Evolutionary conservation across 23 red algal genomes (phyloP), one percentile per base, ranked within the genome.

Genomic region (Chondrus crispus): DNA sequence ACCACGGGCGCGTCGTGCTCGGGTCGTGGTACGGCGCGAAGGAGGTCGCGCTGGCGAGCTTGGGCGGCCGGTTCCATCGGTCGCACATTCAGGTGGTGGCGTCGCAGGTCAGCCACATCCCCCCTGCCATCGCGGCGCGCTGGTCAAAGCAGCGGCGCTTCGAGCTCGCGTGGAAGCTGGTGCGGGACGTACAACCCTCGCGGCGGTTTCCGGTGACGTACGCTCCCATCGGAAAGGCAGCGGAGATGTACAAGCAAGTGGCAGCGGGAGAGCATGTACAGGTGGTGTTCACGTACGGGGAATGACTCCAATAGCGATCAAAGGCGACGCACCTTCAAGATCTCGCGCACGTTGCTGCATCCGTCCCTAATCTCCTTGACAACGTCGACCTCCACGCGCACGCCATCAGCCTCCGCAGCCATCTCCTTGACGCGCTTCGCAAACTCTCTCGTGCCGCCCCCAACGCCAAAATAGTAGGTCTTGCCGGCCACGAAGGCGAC

Each of bases 391-490:
- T 30, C 30, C 14, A 94, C 19, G 19, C 26, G n/a, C 12, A 93
- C 46, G 54, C 46, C 29, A 2, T 2, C 3, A 28, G 43, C 46
- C 78, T 71, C 46, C 12, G 19, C 30, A 19, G 16, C 46, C 74
- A 49, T 40, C 37, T 54, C n/a, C 43, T 63, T 32, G 11, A 85
- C 36, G 24, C 40, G 40, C 14, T 68, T 46, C 45, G 22, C 44
- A 32, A 98, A 95, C 4, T 72, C 85, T 14, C 20, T 16, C 30
- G 69, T 95, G 32, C 96, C 91, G 43, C 96, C 96, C 29, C 91
- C 92, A 7, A 98, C 91, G 40, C 96, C 96, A 95, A 98, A 98
- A 74, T 98, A 98, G 45, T 95, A 98, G 6, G 52, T 73, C 84
- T 98, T 98, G 39, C 85, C 91, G 22, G 85, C 85, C 22, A 98